Evolutionary conservation across 2,329 filamentous ascomycete species (phyloP), one percentile per base, ranked within the genome.

Genomic region (Cladosporium oxysporum): DNA sequence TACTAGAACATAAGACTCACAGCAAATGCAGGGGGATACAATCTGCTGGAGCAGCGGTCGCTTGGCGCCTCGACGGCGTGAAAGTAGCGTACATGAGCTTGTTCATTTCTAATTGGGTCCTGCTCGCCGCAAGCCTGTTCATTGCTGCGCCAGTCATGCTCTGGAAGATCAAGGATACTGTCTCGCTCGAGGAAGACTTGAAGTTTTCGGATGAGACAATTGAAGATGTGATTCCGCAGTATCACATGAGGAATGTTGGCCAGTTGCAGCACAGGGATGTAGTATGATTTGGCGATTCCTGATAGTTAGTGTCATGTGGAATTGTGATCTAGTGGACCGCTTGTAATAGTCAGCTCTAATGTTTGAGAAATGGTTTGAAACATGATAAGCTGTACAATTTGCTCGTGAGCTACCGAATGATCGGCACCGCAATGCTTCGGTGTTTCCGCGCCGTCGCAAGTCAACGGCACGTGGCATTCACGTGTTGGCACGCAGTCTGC

Each of bases 181-280:
- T 92, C n/a, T 77, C 85, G 1, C 74, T 96, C 5, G 91, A 94
- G 78, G 89, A 93, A 63, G 93, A 97, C 78, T 82, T 97, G 62
- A 88, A 88, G 75, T 93, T 92, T 77, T 92, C 90, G 21, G 93
- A 96, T 74, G 91, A 95, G 84, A 95, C 90, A 0, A 74, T 90
- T 16, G 87, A 85, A 31, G 91, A 96, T 70, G 89, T 96, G 14
- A 58, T 63, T 21, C 61, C 61, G 14, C 60, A 53, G 33, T 55
- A 55, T 41, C 60, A 53, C 35, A 63, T 63, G 61, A 35, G 52
- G 6, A 23, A 4, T 10, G 26, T 63, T 14, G 26, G 21, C n/a
- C 61, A 57, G 18, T 12, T n/a, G 8, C 28, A n/a, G n/a, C 28
- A 29, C 18, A 29, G 52, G 4, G 28, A 55, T 21, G 29, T 33